Evolutionary conservation across 2,329 filamentous ascomycete species (phyloP), one percentile per base, ranked within the genome.

Genomic region (Aspergillus hiratsukae): DNA sequence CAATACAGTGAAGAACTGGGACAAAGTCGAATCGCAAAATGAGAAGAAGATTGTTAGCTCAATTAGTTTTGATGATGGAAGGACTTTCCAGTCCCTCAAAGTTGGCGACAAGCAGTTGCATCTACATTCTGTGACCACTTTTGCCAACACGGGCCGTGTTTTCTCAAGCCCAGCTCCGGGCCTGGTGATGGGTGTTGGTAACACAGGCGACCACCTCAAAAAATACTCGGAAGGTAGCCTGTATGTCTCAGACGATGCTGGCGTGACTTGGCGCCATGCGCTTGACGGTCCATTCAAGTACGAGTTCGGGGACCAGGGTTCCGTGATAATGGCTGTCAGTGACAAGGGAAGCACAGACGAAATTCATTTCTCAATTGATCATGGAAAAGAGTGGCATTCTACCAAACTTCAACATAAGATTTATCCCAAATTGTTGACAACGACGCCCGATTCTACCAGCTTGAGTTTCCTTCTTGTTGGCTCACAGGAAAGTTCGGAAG

Each of bases 11-110:
- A 84, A 91, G 51, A 99, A 99, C 69, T 91, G 85, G 76, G 80
- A 92, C 61, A 87, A 91, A 1, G 84, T 95, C 0, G 81, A 86
- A 31, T 69, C 76, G 14, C 69, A 69, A 1, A 66, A 75, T 5
- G 93, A 93, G 76, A 85, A 90, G 68, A 73, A 78, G 58, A 59
- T 96, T 48, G 81, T 87, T 60, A 91, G 89, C 31, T 81, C 87
- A 65, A 97, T 99, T 69, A 96, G 90, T 51, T 99, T 97, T 68
- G 92, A 99, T 67, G 94, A 99, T 72, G 94, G 95, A 25, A 83
- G 92, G 65, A 93, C 87, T 0, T 97, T 95, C 72, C 83, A 90
- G 56, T 71, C 82, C 5, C 77, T 97, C 62, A 90, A 87, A 63
- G 80, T 82, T 11, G 87, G 83, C 41, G 83, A 86, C 53, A 81